Conservation (phyloP, 2,329 filamentous ascomycete genomes). For the Diaporthe helianthi region DNA sequence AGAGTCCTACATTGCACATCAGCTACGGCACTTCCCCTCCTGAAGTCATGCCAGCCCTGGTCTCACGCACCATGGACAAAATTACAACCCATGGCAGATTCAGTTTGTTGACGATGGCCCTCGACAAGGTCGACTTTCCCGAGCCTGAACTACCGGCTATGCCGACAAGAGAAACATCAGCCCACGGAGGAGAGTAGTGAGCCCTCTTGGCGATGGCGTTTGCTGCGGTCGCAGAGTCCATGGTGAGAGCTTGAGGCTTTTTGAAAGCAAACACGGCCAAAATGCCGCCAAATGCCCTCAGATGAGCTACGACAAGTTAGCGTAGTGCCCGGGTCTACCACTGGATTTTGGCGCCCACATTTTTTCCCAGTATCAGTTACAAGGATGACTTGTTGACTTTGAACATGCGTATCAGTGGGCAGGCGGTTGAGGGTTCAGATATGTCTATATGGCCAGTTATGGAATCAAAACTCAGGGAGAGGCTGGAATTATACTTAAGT, state of each 20-base stretch:
- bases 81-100: constrained; percentile 98
- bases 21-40: neutral
- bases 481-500: neutral
- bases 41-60: too few species aligned
- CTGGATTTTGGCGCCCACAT: neutral
- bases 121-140: constrained; percentile 89
- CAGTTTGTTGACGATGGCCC: constrained; percentile 87
- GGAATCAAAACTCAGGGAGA: neutral
- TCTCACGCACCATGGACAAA: constrained; percentile 80
- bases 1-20: constrained; percentile 71
- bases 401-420: neutral
- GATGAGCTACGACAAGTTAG: constrained; percentile 22
- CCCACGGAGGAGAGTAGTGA: constrained; percentile 94
- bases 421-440: neutral
- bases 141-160: constrained; percentile 96
- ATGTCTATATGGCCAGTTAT: neutral
- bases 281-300: neutral
- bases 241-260: constrained; percentile 6
- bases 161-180: constrained; percentile 93
- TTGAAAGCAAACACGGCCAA: neutral
- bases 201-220: constrained; percentile 63
- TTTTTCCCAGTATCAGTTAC: neutral
- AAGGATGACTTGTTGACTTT: constrained; percentile 4
- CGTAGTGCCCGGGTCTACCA: neutral
- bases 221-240: constrained; percentile 38